These are phyloP conservation scores for Mariannaea elegans DNA, from an alignment of 2,329 filamentous ascomycete genomes.

Conservation along the genomic window DNA sequence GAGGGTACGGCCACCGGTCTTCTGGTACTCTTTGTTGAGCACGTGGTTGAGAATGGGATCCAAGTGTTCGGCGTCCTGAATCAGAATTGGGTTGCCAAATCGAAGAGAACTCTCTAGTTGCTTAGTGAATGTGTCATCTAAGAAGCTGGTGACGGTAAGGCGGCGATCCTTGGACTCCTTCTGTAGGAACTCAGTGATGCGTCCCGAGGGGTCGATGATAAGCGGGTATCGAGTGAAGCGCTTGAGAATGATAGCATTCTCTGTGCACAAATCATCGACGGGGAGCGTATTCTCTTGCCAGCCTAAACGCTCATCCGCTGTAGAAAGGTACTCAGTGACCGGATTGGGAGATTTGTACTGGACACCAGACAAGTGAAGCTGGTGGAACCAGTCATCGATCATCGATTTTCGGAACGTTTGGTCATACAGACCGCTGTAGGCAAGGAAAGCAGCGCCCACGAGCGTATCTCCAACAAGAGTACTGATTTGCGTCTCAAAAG, in stretches of 20 bases:
- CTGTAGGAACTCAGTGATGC: constrained; percentile 93
- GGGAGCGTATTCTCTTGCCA: constrained; percentile 96
- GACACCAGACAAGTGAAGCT: constrained; percentile 92
- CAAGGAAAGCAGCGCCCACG: constrained; percentile 95
- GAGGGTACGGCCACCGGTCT: constrained; percentile 95
- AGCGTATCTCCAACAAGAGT: constrained; percentile 96
- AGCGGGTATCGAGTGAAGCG: constrained; percentile 98
- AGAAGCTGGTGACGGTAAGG: constrained; percentile 95
- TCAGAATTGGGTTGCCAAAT: constrained; percentile 98
- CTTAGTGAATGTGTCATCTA: constrained; percentile 98
- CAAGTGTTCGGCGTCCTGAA: constrained; percentile 96
- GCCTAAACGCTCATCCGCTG: constrained; percentile 89
- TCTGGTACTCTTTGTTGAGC: constrained; percentile 99
- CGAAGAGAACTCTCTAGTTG: constrained; percentile 95
- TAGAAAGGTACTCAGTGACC: constrained; percentile 95
- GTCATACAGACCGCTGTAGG: constrained; percentile 96
- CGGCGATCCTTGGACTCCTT: constrained; percentile 94
- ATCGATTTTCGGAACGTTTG: constrained; percentile 98
- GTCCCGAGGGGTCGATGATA: constrained; percentile 96
- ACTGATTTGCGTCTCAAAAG: constrained; percentile 96
- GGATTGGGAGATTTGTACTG: constrained; percentile 93
- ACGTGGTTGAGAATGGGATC: constrained; percentile 98
- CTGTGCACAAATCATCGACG: constrained; percentile 96
- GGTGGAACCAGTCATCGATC: constrained; percentile 97
- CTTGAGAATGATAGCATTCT: constrained; percentile 97